Evolutionary conservation across 2,329 filamentous ascomycete species (phyloP).

Genomic region (Claviceps pazoutovae): DNA sequence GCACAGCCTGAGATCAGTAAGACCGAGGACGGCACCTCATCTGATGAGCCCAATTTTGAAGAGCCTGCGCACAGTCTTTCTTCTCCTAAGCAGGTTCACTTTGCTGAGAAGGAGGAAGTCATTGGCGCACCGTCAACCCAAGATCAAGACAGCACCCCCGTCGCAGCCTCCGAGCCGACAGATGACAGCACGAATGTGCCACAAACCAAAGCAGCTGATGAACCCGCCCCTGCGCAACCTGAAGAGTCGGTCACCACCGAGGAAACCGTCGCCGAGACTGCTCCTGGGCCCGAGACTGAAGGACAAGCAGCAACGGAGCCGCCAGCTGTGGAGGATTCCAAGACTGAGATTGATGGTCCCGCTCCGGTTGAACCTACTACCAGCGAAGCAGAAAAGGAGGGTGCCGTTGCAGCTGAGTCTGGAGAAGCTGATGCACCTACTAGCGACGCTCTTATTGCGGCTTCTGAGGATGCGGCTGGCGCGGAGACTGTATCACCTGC

Average conservation of each 20-base stretch:
- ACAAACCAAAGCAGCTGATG: background rate
- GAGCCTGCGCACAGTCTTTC: background rate
- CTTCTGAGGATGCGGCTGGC: background rate
- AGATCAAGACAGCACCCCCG: background rate
- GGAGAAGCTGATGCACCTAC: background rate
- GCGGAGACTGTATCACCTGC: background rate
- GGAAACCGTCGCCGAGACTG: background rate
- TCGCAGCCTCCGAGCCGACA: background rate
- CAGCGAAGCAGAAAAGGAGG: background rate
- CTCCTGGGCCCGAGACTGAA: background rate
- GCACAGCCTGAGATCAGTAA: background rate
- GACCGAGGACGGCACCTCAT: background rate
- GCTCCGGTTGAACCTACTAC: background rate
- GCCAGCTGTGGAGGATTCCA: background rate
- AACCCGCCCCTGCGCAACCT: background rate
- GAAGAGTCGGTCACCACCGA: background rate
- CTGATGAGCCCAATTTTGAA: background rate
- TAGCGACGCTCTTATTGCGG: background rate
- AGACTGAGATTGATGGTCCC: background rate
- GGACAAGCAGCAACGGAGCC: background rate
- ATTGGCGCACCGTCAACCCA: background rate
- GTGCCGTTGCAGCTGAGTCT: background rate
- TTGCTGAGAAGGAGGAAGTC: slow-evolving; percentile 5
- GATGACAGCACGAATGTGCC: background rate
- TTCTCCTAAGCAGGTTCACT: slow-evolving; percentile 6